A percentile compares a stretch with the other conserved stretches of the same genome.
phyloP scores from a whole-genome alignment of 345 rosid genomes.

The Sapria himalayana region DNA sequence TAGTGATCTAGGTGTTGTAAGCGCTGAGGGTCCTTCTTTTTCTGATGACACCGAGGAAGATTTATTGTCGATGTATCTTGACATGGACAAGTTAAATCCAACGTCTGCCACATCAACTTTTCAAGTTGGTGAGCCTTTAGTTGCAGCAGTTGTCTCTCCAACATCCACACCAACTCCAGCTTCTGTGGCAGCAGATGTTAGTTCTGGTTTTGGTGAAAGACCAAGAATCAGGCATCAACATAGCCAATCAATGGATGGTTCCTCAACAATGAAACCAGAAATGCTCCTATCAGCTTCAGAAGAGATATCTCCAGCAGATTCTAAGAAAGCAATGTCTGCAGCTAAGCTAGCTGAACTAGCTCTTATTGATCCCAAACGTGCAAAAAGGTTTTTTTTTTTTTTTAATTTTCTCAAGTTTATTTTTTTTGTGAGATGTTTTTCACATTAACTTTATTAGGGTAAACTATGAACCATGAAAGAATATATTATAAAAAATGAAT shows the following conservation, averaged over 20 bases:
- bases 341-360: conserved; percentile 98
- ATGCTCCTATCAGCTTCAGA: conserved; percentile 61
- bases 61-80: conserved; percentile 55
- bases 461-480: too few relatives aligned
- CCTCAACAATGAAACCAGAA: conserved; percentile 48
- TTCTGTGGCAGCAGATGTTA: conserved; percentile 13
- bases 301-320: conserved; percentile 28
- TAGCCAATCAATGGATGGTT: conserved; percentile 87
- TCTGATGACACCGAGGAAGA: conserved; percentile 86
- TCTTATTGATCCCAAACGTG: conserved; percentile 83
- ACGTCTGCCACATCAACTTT: conserved; percentile 45
- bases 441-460: not conserved
- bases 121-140: conserved; percentile 37
- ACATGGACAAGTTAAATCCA: conserved; percentile 74
- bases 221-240: conserved; percentile 85
- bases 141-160: conserved; percentile 6
- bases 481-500: too few relatives aligned
- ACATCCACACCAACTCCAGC: conserved; percentile 5
- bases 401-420: not conserved
- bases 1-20: conserved; percentile 66
- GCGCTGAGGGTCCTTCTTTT: conserved; percentile 48
- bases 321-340: conserved; percentile 77
- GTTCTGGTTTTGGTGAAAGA: conserved; percentile 30
- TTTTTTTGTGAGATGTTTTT: not conserved
- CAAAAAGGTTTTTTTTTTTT: conserved; percentile 44